Base-by-base conservation (phyloP, 495 filamentous ascomycete genomes). In the Neurospora africana region DNA sequence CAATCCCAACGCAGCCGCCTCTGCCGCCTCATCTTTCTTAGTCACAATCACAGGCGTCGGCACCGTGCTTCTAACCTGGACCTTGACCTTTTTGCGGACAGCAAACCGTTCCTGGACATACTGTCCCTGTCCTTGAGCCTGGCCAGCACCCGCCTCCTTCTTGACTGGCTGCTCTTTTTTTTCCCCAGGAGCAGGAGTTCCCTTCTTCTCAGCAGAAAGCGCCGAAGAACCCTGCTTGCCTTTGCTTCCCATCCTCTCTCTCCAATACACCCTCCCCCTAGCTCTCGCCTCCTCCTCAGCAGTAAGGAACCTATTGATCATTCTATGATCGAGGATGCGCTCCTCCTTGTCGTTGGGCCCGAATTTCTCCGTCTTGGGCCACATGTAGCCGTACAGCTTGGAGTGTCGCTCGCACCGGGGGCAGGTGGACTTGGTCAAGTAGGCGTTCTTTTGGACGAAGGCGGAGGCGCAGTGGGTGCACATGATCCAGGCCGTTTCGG, bases 321-420 rank as follows among this genome's bases (percentile, higher is more conserved):
- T 87, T 33, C 92, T 82, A 73, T 93, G 91, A 73, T 94, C 92
- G 75, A 93, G 84, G 8, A 94, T 80, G 2, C 92, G 84, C 70
- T 92, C 90, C 77, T 97, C 93, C 30, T 86, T 88, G 76, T 98
- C 95, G 13, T 83, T 72, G 21, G 87, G 87, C 1, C 91, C 91
- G 72, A 89, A 86, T 27, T 84, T 89, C 41, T 97, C 91, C 2
- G 96, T 98, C 81, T 98, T 96, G 21, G 95, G 95, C 96, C 96
- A 99, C 69, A 89, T 86, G 76, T 91, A 97, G 0, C 96, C 96
- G 79, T 98, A 99, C 2, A 99, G 84, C 80, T 96, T 98, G 35
- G 92, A 94, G 76, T 99, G 95, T 0, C 96, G 87, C 83, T 98
- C 96, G 81, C 95, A 99, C 21, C 96, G 88, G 11, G 91, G 93